Base-by-base conservation (phyloP, 2,329 filamentous ascomycete genomes). In the Botrytis medusae region DNA sequence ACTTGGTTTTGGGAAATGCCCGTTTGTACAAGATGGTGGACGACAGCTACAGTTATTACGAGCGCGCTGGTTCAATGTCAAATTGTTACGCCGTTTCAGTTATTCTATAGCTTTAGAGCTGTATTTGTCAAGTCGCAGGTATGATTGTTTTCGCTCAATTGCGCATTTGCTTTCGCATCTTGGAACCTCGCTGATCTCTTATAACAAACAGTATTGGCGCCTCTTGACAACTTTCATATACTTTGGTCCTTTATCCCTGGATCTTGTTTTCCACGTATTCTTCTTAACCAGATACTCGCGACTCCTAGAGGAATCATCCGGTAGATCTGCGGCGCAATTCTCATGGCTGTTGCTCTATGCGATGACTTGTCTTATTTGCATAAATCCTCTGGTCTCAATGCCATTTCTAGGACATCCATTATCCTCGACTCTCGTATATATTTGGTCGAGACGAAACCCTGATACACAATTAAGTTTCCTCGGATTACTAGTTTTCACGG, bases 1-100 rank as follows among this genome's bases (percentile, higher is more conserved):
- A 92, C 95, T 78, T 99, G 96, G 96, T 98, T 98, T 83, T 98
- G 94, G 88, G 96, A 99, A 83, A 98, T 98, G 92, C 96, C 96
- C 5, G 90, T 96, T 40, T 97, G 95, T 83, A 99, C 96, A 54
- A 87, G 96, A 75, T 97, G 93, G 91, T 99, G 96, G 96, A 98
- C 96, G 34, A 95, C 94, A 37, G 94, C 95, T 7, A 97, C 95
- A 0, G 90, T 98, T 60, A 85, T 94, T 73, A 96, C 92, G 18
- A 97, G 94, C 78, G 90, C 94, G 25, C 85, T 98, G 78, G 94
- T 98, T 8, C 96, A 98, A 83, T 98, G 94, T 84, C 91, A 97
- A 79, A 91, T 98, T 82, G 86, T 98, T 76, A 96, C 93, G 22
- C 94, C 95, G 14, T 98, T 97, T 80, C 95, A 98, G 84, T 89